Evolutionary conservation across 805 yeast species (phyloP), one percentile per base, ranked within the genome.

Genomic region (Cyberlindnera bimundalis): DNA sequence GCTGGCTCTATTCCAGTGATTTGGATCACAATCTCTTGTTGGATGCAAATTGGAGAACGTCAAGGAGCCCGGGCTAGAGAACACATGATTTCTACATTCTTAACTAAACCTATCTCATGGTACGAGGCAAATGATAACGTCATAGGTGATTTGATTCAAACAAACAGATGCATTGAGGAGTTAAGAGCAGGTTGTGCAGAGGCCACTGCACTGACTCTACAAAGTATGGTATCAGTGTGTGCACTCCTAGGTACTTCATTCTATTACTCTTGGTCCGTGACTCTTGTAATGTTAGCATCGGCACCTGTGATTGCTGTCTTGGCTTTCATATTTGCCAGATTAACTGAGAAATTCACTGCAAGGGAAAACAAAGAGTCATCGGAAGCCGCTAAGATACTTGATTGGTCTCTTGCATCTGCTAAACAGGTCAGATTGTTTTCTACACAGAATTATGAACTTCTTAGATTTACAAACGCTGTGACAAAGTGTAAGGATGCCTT

Each of bases 191-290:
- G 89, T 1, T 67, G 77, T 5, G 77, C 91, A 3, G 90, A 84
- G 54, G 75, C 81, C 3, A 55, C 79, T 14, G 88, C 84, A 0
- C 51, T 80, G 16, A 53, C 81, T 2, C 55, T 77, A 11, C 80
- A 80, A 48, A 71, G 78, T 8, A 29, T 69, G 2, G 74, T 78
- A 0, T 71, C 88, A 0, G 64, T 78, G 0, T 39, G 76, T 4
- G 76, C 83, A 0, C 61, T 83, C 10, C 56, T 82, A 2, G 70
- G 76, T 1, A 76, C 84, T 0, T 79, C 96, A 2, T 74, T 93
- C 57, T 73, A 74, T 45, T 81, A 79, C 45, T 85, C 95, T 3
- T 91, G 97, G 97, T 72, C 85, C 4, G 68, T 93, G 10, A 85
- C 97, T 0, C 62, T 93, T 19, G 74, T 93, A 2, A 76, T 84